Percentiles rank a stretch among this genome's conserved stretches.
phyloP scores from a whole-genome alignment of 1,284 basidiomycete species.

The Ceratobasidium sp. region DNA sequence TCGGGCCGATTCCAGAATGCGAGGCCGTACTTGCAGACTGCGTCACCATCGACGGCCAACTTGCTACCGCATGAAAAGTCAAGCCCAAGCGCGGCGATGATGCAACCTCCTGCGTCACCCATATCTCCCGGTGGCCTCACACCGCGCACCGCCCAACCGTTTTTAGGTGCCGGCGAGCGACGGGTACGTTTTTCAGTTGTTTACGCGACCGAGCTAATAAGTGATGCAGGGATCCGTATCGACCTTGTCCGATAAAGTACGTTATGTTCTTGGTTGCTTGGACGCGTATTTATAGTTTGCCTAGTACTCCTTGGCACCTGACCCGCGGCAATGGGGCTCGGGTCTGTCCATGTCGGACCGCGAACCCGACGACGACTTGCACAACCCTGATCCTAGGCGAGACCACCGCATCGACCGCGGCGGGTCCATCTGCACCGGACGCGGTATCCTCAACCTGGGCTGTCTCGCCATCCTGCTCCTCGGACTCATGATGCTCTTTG shows the following conservation, averaged over 20 bases:
- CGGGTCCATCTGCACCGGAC: slow-evolving; percentile 49
- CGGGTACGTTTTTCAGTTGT: slow-evolving; percentile 4
- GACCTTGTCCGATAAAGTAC: slow-evolving; percentile 12
- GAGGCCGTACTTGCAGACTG: slow-evolving; percentile 4
- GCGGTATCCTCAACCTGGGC: slow-evolving; percentile 52
- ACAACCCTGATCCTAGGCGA: slow-evolving; percentile 53
- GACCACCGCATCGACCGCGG: slow-evolving; percentile 47
- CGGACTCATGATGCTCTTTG: slow-evolving; percentile 52
- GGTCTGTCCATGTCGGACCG: slow-evolving; percentile 36
- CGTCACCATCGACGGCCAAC: slow-evolving; percentile 12
- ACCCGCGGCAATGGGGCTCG: slow-evolving; percentile 43
- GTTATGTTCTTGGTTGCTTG: background rate
- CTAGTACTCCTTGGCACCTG: slow-evolving; percentile 42
- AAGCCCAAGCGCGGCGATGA: slow-evolving; percentile 13
- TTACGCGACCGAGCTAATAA: background rate
- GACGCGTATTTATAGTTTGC: background rate
- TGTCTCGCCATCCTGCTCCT: slow-evolving; percentile 48
- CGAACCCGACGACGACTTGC: slow-evolving; percentile 54
- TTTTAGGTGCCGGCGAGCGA: background rate
- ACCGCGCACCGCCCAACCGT: background rate
- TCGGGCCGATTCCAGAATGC: slow-evolving; percentile 18
- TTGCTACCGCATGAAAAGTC: slow-evolving; percentile 14
- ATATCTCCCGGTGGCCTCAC: background rate
- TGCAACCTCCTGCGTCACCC: slow-evolving; percentile 10
- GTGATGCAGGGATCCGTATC: slow-evolving; percentile 4